Evolutionary conservation across 2,329 filamentous ascomycete species (phyloP).

Genomic region (Nigrograna mackinnonii): DNA sequence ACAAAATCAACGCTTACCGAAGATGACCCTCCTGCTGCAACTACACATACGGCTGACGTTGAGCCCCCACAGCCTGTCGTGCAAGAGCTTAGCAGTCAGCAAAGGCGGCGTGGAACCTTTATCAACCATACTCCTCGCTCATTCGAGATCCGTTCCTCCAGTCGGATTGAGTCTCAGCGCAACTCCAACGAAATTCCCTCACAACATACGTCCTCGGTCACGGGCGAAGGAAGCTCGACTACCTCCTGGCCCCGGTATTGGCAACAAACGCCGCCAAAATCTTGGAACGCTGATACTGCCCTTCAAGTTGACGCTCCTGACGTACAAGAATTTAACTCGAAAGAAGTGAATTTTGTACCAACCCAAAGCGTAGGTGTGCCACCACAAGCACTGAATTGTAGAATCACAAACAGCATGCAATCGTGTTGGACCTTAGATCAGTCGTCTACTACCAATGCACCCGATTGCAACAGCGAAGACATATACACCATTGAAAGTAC

Average conservation of each 20-base stretch:
- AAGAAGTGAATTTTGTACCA: neutral
- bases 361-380: no score
- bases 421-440: no score
- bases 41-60: slow-evolving; percentile 12
- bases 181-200: slow-evolving; percentile 20
- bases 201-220: neutral
- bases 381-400: no score
- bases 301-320: neutral
- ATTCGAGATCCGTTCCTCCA: slow-evolving; percentile 25
- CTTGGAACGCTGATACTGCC: neutral
- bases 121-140: slow-evolving; percentile 37
- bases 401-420: no score
- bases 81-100: slow-evolving; percentile 21
- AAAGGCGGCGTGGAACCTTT: slow-evolving; percentile 31
- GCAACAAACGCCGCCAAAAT: neutral
- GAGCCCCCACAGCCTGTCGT: slow-evolving; percentile 7
- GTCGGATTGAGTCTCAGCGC: slow-evolving; percentile 17
- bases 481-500: slow-evolving; percentile 10
- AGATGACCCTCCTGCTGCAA: slow-evolving; percentile 7
- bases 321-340: neutral
- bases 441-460: neutral
- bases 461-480: slow-evolving; percentile 11
- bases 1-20: slow-evolving; percentile 14
- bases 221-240: neutral
- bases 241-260: neutral